phyloP scores from a whole-genome alignment of 2,329 filamentous ascomycete species.

The Neophaeococcomyces aloes region DNA sequence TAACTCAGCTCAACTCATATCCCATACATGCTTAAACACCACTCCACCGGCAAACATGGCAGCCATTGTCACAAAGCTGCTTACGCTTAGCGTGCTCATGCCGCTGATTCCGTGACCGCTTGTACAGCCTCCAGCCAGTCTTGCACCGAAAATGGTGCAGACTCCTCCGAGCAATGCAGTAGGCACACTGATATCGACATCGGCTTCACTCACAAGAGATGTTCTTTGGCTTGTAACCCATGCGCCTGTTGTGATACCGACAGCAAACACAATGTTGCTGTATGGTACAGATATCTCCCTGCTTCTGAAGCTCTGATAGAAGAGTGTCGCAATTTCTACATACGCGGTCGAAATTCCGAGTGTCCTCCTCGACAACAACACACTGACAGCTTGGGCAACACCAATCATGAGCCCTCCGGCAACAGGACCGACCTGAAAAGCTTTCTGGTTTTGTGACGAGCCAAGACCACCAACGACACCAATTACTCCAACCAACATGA shows the following conservation, averaged over 20 bases:
- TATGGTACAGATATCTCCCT: slow-evolving; percentile 24
- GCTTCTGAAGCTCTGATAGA: slow-evolving; percentile 35
- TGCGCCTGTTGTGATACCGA: slow-evolving; percentile 37
- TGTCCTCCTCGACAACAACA: slow-evolving; percentile 43
- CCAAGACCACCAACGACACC: slow-evolving; percentile 19
- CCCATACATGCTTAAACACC: slow-evolving; percentile 7
- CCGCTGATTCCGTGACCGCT: slow-evolving; percentile 61
- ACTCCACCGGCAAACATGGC: slow-evolving; percentile 48
- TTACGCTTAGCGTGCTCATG: slow-evolving; percentile 50
- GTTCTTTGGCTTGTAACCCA: slow-evolving; percentile 16
- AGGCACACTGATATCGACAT: slow-evolving; percentile 18
- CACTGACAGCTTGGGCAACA: slow-evolving; percentile 46
- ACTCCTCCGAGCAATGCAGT: slow-evolving; percentile 45
- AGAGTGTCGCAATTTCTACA: slow-evolving; percentile 48
- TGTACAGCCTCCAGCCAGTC: slow-evolving; percentile 56
- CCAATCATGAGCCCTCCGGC: slow-evolving; percentile 52
- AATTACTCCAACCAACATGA: slow-evolving; percentile 32
- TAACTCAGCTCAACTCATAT: background rate
- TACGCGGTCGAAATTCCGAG: slow-evolving; percentile 53
- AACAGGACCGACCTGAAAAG: slow-evolving; percentile 36
- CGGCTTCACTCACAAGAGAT: slow-evolving; percentile 9
- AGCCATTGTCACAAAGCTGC: slow-evolving; percentile 52
- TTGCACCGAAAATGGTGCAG: slow-evolving; percentile 49
- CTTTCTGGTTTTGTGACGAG: slow-evolving; percentile 17
- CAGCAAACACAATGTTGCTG: slow-evolving; percentile 43